Base-by-base conservation (phyloP, 2,329 filamentous ascomycete genomes). In the Trichophyton simii region DNA sequence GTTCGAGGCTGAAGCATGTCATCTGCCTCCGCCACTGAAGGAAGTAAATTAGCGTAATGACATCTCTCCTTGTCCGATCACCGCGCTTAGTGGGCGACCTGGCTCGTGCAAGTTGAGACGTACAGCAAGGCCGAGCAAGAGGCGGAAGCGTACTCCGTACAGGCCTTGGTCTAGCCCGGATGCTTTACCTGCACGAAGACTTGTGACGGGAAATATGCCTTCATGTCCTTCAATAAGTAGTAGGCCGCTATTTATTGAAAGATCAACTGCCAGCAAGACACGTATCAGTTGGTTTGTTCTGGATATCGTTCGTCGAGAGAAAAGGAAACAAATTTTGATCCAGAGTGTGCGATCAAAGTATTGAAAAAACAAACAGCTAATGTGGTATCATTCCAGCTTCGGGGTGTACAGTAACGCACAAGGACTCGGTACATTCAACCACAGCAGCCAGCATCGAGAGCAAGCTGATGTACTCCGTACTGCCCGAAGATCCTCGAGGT, bases 1-100 rank as follows among this genome's bases (percentile, higher is more conserved):
- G 28, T 54, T 54, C 50, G 50, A 54, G 50, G 50, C 50, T 54
- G 50, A 54, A 54, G 50, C 50, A 54, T 54, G 50, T 54, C 50
- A 54, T 54, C 25, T 54, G 50, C 50, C 50, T 22, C 50, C 50
- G 50, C 50, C 50, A 54, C 50, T 31, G 15, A 31, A 48, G 44
- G 20, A 20, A 38, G 44, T 48, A 22, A 9, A 25, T 48, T 11
- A 48, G 11, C 18, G 18, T 20, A 18, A 48, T 20, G 44, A 48
- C 8, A 20, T 48, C 9, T 48, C 44, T 48, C 44, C 44, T 25
- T 48, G 11, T 48, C 18, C n/a, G 44, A 22, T 18, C 18, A 48
- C 18, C 44, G 44, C 18, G 44, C 44, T 48, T 48, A 48, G 42
- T 46, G 42, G 11, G 18, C 42, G 18, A 46, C 6, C 42, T 20